Percentiles rank a stretch among this genome's conserved stretches.
Evolutionary conservation across 129 eudicot species (phyloP).

Genomic region (Heracleum sosnowskyi): DNA sequence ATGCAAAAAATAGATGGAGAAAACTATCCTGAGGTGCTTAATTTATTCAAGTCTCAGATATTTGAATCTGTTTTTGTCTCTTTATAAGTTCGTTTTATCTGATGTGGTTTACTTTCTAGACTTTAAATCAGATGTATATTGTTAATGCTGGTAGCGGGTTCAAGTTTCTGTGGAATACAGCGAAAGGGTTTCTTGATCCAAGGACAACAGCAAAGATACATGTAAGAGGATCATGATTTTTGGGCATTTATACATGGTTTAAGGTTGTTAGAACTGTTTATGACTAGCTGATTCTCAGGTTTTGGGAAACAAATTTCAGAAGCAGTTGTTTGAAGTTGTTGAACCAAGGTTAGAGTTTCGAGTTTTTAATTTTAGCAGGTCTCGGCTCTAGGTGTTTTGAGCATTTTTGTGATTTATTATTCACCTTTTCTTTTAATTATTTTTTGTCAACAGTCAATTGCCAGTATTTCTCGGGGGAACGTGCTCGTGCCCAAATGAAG

Average conservation of each 20-base stretch:
- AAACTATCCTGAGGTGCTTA: slow-evolving; percentile 82
- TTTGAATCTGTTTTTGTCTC: not conserved
- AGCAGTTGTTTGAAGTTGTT: slow-evolving; percentile 58
- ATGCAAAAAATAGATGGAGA: slow-evolving; percentile 92
- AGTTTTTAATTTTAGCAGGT: slow-evolving; percentile 3
- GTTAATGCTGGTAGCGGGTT: slow-evolving; percentile 94
- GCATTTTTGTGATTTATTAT: not conserved
- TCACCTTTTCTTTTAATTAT: not conserved
- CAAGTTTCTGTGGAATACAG: slow-evolving; percentile 72
- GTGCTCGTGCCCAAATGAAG: slow-evolving; percentile 70
- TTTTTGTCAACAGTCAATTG: slow-evolving; percentile 54
- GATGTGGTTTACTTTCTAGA: slow-evolving; percentile 28
- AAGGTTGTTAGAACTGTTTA: not conserved
- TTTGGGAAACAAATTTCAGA: slow-evolving; percentile 71
- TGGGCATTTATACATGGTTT: not conserved
- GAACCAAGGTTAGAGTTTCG: slow-evolving; percentile 54
- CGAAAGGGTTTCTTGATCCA: slow-evolving; percentile 87
- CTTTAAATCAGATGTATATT: slow-evolving; percentile 83
- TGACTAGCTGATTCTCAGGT: slow-evolving; percentile 48
- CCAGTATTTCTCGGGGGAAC: slow-evolving; percentile 90
- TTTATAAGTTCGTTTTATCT: not conserved
- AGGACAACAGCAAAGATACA: slow-evolving; percentile 83
- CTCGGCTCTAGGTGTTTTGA: not conserved
- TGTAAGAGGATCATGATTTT: slow-evolving; percentile 24
- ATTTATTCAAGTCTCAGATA: not conserved